A percentile compares a stretch with the other conserved stretches of the same genome.
These are phyloP conservation scores for Paxillus involutus DNA, from an alignment of 768 basidiomycete genomes.

Conservation along the genomic window DNA sequence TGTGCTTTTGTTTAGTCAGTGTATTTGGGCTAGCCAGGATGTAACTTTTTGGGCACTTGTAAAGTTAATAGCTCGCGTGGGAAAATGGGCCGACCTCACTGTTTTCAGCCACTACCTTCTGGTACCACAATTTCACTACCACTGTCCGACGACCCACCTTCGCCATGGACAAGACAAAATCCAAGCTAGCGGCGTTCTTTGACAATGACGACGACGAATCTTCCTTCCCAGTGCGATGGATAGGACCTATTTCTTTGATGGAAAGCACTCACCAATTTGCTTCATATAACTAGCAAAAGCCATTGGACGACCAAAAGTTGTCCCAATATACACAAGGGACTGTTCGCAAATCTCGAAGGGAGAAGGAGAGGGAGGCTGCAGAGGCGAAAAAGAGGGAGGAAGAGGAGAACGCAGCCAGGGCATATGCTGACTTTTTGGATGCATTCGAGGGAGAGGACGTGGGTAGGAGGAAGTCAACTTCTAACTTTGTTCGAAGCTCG, in stretches of 20 bases:
- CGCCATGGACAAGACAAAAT: slow-evolving; percentile 36
- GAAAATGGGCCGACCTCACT: slow-evolving; percentile 13
- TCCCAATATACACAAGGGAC: slow-evolving; percentile 86
- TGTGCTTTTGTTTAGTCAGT: neutral
- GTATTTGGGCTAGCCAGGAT: too few species aligned
- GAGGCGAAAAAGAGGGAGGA: slow-evolving; percentile 87
- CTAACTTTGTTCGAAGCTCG: slow-evolving; percentile 64
- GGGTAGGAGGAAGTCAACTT: slow-evolving; percentile 45
- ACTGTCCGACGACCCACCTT: slow-evolving; percentile 2
- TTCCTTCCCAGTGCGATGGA: slow-evolving; percentile 91
- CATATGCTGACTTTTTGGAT: slow-evolving; percentile 82
- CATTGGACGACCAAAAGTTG: slow-evolving; percentile 82
- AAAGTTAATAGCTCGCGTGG: slow-evolving; percentile 15
- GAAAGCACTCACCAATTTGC: slow-evolving; percentile 59
- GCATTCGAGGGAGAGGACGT: slow-evolving; percentile 76
- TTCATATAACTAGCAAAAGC: slow-evolving; percentile 70
- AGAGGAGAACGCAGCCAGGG: slow-evolving; percentile 74
- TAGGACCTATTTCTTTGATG: slow-evolving; percentile 57
- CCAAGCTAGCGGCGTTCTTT: slow-evolving; percentile 76
- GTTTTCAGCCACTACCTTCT: neutral
- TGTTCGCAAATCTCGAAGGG: slow-evolving; percentile 84
- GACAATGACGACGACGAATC: slow-evolving; percentile 83
- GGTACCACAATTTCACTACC: neutral
- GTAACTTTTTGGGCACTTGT: too few species aligned
- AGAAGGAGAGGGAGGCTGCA: slow-evolving; percentile 91